Base-by-base conservation (phyloP, 495 filamentous ascomycete genomes). In the Daldinia caldariorum region DNA sequence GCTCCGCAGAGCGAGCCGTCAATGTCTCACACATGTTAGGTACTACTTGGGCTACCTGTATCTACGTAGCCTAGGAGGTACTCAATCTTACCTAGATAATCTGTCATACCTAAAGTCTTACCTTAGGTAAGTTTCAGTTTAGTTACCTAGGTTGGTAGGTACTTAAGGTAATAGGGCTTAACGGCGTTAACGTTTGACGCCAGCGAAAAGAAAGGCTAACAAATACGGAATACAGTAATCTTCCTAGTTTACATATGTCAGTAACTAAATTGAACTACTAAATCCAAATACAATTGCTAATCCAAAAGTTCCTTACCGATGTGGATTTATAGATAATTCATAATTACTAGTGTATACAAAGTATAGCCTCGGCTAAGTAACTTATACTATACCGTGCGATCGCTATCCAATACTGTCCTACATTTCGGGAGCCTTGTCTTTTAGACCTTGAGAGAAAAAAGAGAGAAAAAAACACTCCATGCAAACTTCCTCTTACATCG, bases 271-370 rank as follows among this genome's bases (percentile, higher is more conserved):
- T 1, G 26, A 26, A 26, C 26, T 26, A 26, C 26, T 47, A 47
- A 22, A 5, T 47, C 26, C 26, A 1, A 26, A 26, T 22, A 35
- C 43, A 20, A 16, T 47, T 10, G 43, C 9, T 45, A 7, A 1
- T 22, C 18, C 43, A 8, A 47, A 47, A 47, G 9, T 13, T 47
- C 8, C 43, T 9, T 47, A 47, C 18, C 10, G 22, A 22, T 47
- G 43, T 53, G 49, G 45, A 43, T 62, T 3, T 3, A 26, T 26
- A 3, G 26, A 26, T 26, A 26, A 26, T 26, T 26, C 26, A 26
- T 26, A 26, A 26, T 26, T 26, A 26, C 26, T 26, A 26, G 26
- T 26, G 38, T 61, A 51, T 61, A 53, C 39, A 51, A 39, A 51
- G 4, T 51, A 29, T 32, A 50, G 49, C 20, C 22, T 51, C 26